Evolutionary conservation across 1,284 basidiomycete species (phyloP).

Genomic region (Puccinia horiana): DNA sequence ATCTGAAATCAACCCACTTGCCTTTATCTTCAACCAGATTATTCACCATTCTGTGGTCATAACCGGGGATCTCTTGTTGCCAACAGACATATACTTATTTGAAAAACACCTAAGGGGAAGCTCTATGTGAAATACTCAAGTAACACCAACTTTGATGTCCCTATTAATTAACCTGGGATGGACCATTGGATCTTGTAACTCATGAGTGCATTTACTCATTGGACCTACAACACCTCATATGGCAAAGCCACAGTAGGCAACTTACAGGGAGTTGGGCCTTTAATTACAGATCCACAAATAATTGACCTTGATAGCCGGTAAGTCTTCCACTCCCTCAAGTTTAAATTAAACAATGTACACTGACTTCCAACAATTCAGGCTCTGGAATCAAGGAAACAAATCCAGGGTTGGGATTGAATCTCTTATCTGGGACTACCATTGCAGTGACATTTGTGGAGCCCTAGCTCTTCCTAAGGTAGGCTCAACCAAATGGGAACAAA

Average conservation of each 20-base stretch:
- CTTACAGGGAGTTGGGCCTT: background rate
- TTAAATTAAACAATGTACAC: too few species aligned
- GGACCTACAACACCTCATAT: background rate
- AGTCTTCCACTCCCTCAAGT: background rate
- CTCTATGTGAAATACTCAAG: constrained; percentile 18
- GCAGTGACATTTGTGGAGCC: too few species aligned
- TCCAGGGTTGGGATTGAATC: background rate
- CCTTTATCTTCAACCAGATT: too few species aligned
- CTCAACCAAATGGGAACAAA: too few species aligned
- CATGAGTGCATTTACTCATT: background rate
- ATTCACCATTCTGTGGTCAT: background rate
- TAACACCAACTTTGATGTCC: constrained; percentile 2
- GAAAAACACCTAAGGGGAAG: background rate
- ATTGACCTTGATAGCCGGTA: background rate
- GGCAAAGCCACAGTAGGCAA: background rate
- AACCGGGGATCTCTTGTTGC: background rate
- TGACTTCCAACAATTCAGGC: background rate
- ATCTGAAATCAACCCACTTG: too few species aligned
- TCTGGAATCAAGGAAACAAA: background rate
- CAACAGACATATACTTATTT: background rate
- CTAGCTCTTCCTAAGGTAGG: too few species aligned
- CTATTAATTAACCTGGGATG: background rate
- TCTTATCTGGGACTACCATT: too few species aligned
- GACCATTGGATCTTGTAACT: background rate
- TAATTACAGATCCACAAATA: background rate